These are phyloP conservation scores for button mushroom (Agaricus bisporus) DNA, from an alignment of 768 basidiomycete species.

Conservation along the genomic window DNA sequence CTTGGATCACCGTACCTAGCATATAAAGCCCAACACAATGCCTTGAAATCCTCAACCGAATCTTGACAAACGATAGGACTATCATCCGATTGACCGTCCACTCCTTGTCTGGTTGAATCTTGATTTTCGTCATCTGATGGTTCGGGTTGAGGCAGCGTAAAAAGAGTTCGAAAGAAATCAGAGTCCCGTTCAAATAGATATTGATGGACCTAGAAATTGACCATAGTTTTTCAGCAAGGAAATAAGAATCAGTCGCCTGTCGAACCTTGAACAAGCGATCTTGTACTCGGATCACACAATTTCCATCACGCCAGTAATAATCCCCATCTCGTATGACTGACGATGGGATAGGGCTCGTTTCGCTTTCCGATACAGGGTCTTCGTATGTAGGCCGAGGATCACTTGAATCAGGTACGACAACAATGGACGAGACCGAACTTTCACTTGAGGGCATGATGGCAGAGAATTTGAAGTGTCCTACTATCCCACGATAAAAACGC, in stretches of 20 bases:
- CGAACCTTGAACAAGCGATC: background rate
- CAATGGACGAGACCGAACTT: no score
- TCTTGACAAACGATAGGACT: slow-evolving; percentile 1
- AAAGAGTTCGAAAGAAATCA: background rate
- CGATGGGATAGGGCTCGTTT: no score
- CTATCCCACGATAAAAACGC: no score
- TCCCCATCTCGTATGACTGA: background rate
- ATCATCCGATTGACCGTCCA: background rate
- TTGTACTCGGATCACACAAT: background rate
- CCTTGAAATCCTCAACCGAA: background rate
- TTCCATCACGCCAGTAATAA: background rate
- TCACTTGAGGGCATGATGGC: no score
- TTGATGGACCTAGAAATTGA: background rate
- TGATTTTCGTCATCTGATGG: no score
- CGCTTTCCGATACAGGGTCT: no score
- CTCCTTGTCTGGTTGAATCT: no score
- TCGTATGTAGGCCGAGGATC: no score
- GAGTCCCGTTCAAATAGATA: background rate
- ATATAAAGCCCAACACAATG: background rate
- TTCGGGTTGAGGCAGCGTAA: background rate
- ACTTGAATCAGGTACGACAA: no score
- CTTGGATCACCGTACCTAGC: background rate
- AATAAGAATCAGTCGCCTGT: background rate
- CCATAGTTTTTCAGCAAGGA: background rate
- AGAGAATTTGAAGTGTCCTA: no score